A percentile compares a stretch with the other conserved stretches of the same genome.
Conservation (phyloP, 768 basidiomycete species). For the Leccinellum rugosiceps region DNA sequence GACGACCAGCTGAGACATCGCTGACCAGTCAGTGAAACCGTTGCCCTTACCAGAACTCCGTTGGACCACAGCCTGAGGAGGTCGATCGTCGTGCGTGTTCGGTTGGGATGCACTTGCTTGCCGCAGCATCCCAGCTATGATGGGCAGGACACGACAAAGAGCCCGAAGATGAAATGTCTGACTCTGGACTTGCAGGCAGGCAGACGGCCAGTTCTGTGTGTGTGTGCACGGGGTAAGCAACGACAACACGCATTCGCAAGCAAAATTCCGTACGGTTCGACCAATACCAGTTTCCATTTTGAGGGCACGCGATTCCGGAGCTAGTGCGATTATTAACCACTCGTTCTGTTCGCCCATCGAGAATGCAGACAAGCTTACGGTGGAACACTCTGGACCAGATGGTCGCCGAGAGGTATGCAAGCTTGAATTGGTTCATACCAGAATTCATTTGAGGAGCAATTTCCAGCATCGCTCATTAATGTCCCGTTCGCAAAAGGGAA, state of each 20-base stretch:
- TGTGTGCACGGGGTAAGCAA: background rate
- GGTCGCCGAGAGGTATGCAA: slow-evolving; percentile 9
- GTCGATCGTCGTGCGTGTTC: background rate
- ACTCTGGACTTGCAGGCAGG: slow-evolving; percentile 8
- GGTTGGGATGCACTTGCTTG: slow-evolving; percentile 2
- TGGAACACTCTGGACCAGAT: slow-evolving; percentile 5
- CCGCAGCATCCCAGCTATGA: slow-evolving; percentile 4
- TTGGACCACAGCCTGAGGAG: background rate
- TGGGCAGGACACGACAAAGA: slow-evolving; percentile 6
- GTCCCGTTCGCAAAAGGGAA: slow-evolving; percentile 6
- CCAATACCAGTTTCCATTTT: slow-evolving; percentile 13
- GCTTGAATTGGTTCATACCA: slow-evolving; percentile 12
- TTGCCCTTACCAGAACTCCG: slow-evolving; percentile 12
- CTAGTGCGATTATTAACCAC: slow-evolving; percentile 6
- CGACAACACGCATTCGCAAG: background rate
- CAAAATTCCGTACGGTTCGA: slow-evolving; percentile 9
- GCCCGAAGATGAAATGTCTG: background rate
- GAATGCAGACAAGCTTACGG: slow-evolving; percentile 9
- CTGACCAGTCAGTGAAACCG: background rate
- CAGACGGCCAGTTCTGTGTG: slow-evolving; percentile 13
- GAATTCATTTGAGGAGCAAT: slow-evolving; percentile 14
- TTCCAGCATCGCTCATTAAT: slow-evolving; percentile 6
- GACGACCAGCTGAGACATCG: background rate
- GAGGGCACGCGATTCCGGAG: slow-evolving; percentile 6
- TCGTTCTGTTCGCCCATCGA: background rate